phyloP scores from a whole-genome alignment of 2,329 filamentous ascomycete genomes.

The Davidsoniella neocaledoniae region DNA sequence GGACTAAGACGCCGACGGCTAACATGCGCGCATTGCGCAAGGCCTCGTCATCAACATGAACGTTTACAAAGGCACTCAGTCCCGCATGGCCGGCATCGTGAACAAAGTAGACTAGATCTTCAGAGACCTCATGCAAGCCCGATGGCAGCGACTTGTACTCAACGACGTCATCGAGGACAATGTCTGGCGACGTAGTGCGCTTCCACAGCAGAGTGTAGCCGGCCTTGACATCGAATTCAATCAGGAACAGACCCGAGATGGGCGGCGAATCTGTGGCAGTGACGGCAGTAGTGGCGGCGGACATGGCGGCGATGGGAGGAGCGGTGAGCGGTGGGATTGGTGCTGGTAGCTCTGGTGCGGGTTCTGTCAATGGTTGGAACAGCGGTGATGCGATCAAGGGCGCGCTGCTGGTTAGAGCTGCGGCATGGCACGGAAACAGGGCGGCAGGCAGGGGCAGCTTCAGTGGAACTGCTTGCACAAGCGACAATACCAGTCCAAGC shows the following conservation, averaged over 20 bases:
- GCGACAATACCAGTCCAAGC: too few relatives aligned
- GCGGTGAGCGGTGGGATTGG: neutral
- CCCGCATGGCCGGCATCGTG: slow-evolving; percentile 67
- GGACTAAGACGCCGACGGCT: slow-evolving; percentile 76
- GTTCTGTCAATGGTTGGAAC: neutral
- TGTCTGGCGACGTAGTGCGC: slow-evolving; percentile 41
- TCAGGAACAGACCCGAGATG: slow-evolving; percentile 69
- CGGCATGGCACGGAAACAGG: too few relatives aligned
- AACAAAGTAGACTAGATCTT: slow-evolving; percentile 89
- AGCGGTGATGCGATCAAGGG: neutral
- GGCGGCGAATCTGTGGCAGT: slow-evolving; percentile 33
- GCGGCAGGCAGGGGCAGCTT: too few relatives aligned
- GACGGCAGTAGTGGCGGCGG: slow-evolving; percentile 16
- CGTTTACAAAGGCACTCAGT: slow-evolving; percentile 80
- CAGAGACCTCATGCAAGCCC: slow-evolving; percentile 70
- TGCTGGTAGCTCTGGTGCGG: neutral
- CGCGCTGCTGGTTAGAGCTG: too few relatives aligned
- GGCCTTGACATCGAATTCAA: slow-evolving; percentile 82
- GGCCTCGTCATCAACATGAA: slow-evolving; percentile 55
- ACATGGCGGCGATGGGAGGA: neutral
- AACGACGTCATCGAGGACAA: slow-evolving; percentile 69
- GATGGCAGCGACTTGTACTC: slow-evolving; percentile 96
- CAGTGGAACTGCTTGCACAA: too few relatives aligned
- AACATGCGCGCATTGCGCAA: slow-evolving; percentile 84
- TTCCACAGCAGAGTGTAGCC: slow-evolving; percentile 90